These are phyloP conservation scores for Leccinum pallidistipes DNA, from an alignment of 1,284 basidiomycete species.

Conservation along the genomic window DNA sequence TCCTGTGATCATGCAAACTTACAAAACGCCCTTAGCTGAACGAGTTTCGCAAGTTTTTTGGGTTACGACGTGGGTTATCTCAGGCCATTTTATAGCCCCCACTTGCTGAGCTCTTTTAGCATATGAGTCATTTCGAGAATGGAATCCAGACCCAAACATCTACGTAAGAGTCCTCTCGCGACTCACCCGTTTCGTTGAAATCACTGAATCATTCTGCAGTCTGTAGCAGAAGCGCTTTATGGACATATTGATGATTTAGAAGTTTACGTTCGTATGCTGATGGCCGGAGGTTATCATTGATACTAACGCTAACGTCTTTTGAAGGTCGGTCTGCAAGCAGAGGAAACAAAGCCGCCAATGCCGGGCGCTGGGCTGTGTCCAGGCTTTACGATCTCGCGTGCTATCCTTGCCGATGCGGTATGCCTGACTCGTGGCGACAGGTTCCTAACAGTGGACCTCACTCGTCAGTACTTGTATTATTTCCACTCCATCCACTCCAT, in stretches of 20 bases:
- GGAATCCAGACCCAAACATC: constrained; percentile 72
- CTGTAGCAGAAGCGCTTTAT: constrained; percentile 68
- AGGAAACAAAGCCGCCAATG: constrained; percentile 69
- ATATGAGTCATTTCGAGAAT: constrained; percentile 68
- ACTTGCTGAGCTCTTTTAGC: constrained; percentile 36
- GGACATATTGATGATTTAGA: constrained; percentile 76
- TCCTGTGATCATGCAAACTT: background rate
- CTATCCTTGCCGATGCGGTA: constrained; percentile 83
- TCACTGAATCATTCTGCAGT: constrained; percentile 37
- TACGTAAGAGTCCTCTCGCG: constrained; percentile 46
- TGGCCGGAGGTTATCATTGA: background rate
- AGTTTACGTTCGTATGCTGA: constrained; percentile 51
- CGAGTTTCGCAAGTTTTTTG: constrained; percentile 62
- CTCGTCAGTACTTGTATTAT: constrained; percentile 44
- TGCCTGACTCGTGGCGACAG: constrained; percentile 71
- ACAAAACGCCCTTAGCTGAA: too few species aligned
- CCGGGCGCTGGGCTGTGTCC: constrained; percentile 83
- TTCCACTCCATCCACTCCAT: background rate
- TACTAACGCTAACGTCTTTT: background rate
- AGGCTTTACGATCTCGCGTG: constrained; percentile 85
- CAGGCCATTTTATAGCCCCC: background rate
- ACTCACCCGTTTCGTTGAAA: background rate
- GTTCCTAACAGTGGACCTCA: constrained; percentile 80
- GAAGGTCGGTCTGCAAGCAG: constrained; percentile 71
- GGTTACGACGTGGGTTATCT: constrained; percentile 42